phyloP scores from a whole-genome alignment of 192 early-diverging fungal species.

The Coemansia sp. region DNA sequence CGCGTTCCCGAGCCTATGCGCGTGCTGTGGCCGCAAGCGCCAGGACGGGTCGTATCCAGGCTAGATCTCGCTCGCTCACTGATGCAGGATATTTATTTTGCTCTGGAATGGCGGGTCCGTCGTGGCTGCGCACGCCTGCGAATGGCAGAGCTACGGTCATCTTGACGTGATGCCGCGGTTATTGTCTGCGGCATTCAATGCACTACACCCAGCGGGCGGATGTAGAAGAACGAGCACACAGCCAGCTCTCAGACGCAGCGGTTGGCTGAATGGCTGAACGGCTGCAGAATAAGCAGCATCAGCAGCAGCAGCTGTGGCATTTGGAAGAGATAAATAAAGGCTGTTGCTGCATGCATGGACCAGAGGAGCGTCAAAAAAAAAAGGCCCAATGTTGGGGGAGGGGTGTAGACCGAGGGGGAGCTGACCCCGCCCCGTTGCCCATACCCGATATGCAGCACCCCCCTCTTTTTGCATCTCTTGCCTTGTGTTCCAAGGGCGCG shows the following conservation, averaged over 20 bases:
- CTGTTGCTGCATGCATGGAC: constrained; percentile 17
- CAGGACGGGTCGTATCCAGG: not conserved
- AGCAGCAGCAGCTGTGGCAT: not conserved
- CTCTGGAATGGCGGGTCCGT: not conserved
- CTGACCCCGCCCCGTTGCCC: not conserved
- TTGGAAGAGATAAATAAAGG: not conserved
- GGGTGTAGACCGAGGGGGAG: constrained; percentile 18
- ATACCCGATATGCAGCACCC: constrained; percentile 4
- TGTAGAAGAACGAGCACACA: not conserved
- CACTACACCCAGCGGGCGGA: not conserved
- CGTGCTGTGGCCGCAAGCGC: not conserved
- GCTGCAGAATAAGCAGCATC: not conserved
- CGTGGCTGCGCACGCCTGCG: not conserved
- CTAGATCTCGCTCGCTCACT: not conserved
- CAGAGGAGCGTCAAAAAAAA: constrained; percentile 20
- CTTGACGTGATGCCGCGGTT: not conserved
- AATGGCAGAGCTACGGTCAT: not conserved
- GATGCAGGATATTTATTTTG: not conserved
- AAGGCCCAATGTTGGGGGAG: constrained; percentile 16
- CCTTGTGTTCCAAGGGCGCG: constrained; percentile 6
- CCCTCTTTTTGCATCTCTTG: constrained; percentile 1
- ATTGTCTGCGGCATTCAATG: not conserved
- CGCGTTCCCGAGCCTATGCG: not conserved
- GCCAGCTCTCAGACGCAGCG: not conserved
- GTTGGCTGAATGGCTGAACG: not conserved